These are phyloP conservation scores for Cordyceps militaris DNA, from an alignment of 2,329 filamentous ascomycete genomes.

Conservation along the genomic window DNA sequence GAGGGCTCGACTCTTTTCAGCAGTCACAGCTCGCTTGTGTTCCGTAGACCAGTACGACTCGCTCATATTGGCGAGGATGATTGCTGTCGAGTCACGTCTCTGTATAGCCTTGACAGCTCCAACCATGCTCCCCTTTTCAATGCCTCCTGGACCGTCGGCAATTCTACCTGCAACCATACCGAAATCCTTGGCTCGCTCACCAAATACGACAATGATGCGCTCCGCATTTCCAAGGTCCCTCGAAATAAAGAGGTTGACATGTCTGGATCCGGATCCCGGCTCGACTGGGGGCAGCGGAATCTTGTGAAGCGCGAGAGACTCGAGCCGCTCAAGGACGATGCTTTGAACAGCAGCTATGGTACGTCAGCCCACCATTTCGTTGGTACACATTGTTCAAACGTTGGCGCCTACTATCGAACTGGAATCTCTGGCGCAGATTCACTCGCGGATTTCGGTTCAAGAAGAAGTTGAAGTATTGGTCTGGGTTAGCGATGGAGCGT, in stretches of 20 bases:
- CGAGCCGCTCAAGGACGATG: slow-evolving; percentile 56
- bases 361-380: neutral
- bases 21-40: slow-evolving; percentile 52
- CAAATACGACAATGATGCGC: slow-evolving; percentile 67
- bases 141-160: slow-evolving; percentile 54
- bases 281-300: slow-evolving; percentile 51
- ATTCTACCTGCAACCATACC: slow-evolving; percentile 68
- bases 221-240: slow-evolving; percentile 46
- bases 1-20: slow-evolving; percentile 47
- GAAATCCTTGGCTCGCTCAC: slow-evolving; percentile 63
- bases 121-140: slow-evolving; percentile 64
- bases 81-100: slow-evolving; percentile 34
- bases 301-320: slow-evolving; percentile 50
- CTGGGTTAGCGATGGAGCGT: slow-evolving; percentile 58
- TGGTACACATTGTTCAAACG: neutral
- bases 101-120: slow-evolving; percentile 48
- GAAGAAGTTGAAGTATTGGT: slow-evolving; percentile 68
- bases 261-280: slow-evolving; percentile 29
- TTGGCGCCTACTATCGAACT: slow-evolving; percentile 57
- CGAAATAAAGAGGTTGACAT: slow-evolving; percentile 60
- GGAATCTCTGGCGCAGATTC: slow-evolving; percentile 68
- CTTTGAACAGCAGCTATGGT: slow-evolving; percentile 52
- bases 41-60: slow-evolving; percentile 71
- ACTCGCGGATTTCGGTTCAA: slow-evolving; percentile 65
- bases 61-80: slow-evolving; percentile 73